Evolutionary conservation across 495 filamentous ascomycete species (phyloP), one percentile per base, ranked within the genome.

Genomic region (Barbatosphaeria neglecta): DNA sequence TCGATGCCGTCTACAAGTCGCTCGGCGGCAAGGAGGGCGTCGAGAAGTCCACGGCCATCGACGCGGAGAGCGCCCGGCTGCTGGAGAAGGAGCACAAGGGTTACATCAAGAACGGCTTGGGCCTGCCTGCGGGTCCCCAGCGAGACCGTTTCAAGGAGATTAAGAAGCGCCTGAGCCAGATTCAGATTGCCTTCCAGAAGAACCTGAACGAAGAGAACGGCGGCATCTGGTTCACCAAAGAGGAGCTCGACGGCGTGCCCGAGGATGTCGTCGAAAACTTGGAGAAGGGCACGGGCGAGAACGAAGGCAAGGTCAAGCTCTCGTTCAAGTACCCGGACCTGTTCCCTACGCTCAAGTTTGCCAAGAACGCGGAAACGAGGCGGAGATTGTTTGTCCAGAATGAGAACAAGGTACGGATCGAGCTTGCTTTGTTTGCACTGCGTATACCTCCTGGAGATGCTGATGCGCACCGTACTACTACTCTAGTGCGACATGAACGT

Each of bases 401-500:
- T 45, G 73, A 77, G 53, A 79, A 77, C 56, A 77, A 76, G 68
- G 72, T 72, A 56, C 4, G 17, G 7, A 7, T 19, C 2, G 24
- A 24, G 57, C 46, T 23, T 6, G 9, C 33, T 15, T 8, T 4
- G 10, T 17, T 0, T 4, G 10, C 17, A 13, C 6, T 24, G 8
- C n/a, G 37, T 23, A 44, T 10, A 31, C 38, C 5, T 15, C 6
- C 3, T n/a, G 9, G 22, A 50, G 23, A 27, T 22, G 16, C 17
- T 23, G 18, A 6, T 50, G 41, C 33, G 16, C 11, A 1, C 27
- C 41, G 44, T 35, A 19, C 45, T 25, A 1, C 39, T 46, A 48
- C 41, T 18, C 7, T 22, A 73, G 78, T 86, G 80, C 66, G 90
- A 90, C 57, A 67, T 86, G 58, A 98, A 98, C 56, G 77, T 82